A percentile compares a stretch with the other conserved stretches of the same genome.
Evolutionary conservation across 768 basidiomycete species (phyloP).

Genomic region (Suillus subalutaceus): DNA sequence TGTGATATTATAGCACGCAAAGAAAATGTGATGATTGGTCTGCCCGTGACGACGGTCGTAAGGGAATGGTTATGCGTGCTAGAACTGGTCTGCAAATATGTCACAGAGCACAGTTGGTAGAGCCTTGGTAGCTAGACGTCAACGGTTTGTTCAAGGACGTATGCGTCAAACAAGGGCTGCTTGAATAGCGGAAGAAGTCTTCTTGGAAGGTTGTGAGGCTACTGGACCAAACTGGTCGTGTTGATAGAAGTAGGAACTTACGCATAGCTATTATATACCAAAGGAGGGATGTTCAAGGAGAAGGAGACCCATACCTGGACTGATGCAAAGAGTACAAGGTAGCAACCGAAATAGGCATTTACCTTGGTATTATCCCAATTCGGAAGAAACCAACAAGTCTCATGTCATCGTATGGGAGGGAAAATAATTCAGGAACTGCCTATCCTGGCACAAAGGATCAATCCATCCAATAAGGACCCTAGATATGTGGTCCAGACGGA

Average conservation of each 20-base stretch:
- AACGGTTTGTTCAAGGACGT: slow-evolving; percentile 5
- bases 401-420: neutral
- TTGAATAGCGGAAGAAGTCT: slow-evolving; percentile 10
- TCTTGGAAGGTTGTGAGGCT: slow-evolving; percentile 13
- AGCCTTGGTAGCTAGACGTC: neutral
- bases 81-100: slow-evolving; percentile 6
- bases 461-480: too few species aligned
- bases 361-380: slow-evolving; percentile 21
- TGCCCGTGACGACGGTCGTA: slow-evolving; percentile 6
- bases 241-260: slow-evolving; percentile 12
- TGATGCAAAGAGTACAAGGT: slow-evolving; percentile 29
- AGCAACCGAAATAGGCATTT: slow-evolving; percentile 22
- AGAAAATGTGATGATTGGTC: slow-evolving; percentile 9
- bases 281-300: slow-evolving; percentile 14
- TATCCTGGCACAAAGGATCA: slow-evolving; percentile 15
- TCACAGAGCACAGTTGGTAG: slow-evolving; percentile 11
- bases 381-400: slow-evolving; percentile 12
- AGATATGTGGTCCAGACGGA: too few species aligned
- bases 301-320: slow-evolving; percentile 2
- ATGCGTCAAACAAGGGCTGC: slow-evolving; percentile 16
- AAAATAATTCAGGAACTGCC: slow-evolving; percentile 12
- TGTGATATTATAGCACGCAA: slow-evolving; percentile 9
- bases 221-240: slow-evolving; percentile 19
- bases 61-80: slow-evolving; percentile 5
- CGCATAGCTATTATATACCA: slow-evolving; percentile 31